Evolutionary conservation across 306 rosid genomes (phyloP), one percentile per base, ranked within the genome.

Genomic region (Dalbergia oliveri): DNA sequence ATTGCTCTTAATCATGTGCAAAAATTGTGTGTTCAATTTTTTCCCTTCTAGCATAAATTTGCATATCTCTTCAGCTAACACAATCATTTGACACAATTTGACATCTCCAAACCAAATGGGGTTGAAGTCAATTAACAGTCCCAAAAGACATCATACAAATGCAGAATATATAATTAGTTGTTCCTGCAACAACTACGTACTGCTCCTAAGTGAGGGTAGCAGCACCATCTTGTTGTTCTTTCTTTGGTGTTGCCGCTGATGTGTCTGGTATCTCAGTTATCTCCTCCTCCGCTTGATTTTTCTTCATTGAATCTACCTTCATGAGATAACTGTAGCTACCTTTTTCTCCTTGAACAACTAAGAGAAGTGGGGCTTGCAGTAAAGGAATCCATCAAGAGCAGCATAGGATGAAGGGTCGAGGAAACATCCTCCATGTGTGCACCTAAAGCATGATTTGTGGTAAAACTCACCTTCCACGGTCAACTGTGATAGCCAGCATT

Each of bases 361-460:
- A 31, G 97, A 77, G 79, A 92, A 92, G 79, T 92, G 97, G 4
- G 75, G 94, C 77, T 90, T 92, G 93, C 97, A 92, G 71, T 90
- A 92, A 1, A 92, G 88, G 58, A 47, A 84, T 51, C 97, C 94
- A 82, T 90, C 92, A 64, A 92, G 77, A 56, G 95, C 93, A 43
- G 95, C 94, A 80, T 88, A 92, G 69, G 88, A 79, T 18, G 97
- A 92, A 23, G 88, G 78, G 53, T 83, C 83, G 1, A 92, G 78
- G 70, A 81, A 86, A 65, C 97, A 92, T 14, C 91, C 91, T 37
- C 93, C 97, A 75, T 87, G 93, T 41, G 87, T 69, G 35, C 97
- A 92, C 83, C 93, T 90, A 31, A 92, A 92, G 89, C 95, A 92
- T 47, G 84, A 51, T 57, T 89, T 92, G 85, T 92, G 97, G 81